A percentile compares a stretch with the other conserved stretches of the same genome.
Conservation (phyloP, 2,329 filamentous ascomycete species). For the Hirsutella rhossiliensis region DNA sequence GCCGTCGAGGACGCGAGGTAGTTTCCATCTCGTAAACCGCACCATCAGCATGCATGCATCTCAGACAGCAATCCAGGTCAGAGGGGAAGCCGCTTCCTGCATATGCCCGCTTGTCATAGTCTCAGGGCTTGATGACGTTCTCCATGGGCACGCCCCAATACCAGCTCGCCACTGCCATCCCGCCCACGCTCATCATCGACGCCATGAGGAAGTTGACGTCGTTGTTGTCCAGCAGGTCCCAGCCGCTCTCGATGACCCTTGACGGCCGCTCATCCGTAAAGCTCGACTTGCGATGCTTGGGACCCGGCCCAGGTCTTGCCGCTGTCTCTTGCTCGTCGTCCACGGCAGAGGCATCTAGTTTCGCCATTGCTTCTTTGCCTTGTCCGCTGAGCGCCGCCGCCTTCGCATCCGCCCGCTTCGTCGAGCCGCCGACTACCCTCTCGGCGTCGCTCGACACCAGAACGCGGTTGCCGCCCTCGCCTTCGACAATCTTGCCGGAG, state of each 20-base stretch:
- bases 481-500: slow-evolving; percentile 82
- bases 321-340: slow-evolving; percentile 21
- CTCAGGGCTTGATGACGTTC: slow-evolving; percentile 20
- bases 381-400: slow-evolving; percentile 29
- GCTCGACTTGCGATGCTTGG: slow-evolving; percentile 37
- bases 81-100: not conserved
- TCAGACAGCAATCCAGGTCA: no score
- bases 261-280: slow-evolving; percentile 47
- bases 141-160: slow-evolving; percentile 45
- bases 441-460: slow-evolving; percentile 28
- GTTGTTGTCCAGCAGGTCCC: slow-evolving; percentile 84
- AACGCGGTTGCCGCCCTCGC: slow-evolving; percentile 56
- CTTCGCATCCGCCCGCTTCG: slow-evolving; percentile 25
- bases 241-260: slow-evolving; percentile 50
- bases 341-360: slow-evolving; percentile 14
- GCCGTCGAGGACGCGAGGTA: no score
- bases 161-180: slow-evolving; percentile 55
- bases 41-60: no score
- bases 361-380: slow-evolving; percentile 30
- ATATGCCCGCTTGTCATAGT: not conserved
- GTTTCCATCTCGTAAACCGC: no score
- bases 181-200: slow-evolving; percentile 62
- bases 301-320: slow-evolving; percentile 12
- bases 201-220: slow-evolving; percentile 93
- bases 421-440: slow-evolving; percentile 13